Evolutionary conservation across 441 rosid species (phyloP).

Genomic region (Populus tomentosa): DNA sequence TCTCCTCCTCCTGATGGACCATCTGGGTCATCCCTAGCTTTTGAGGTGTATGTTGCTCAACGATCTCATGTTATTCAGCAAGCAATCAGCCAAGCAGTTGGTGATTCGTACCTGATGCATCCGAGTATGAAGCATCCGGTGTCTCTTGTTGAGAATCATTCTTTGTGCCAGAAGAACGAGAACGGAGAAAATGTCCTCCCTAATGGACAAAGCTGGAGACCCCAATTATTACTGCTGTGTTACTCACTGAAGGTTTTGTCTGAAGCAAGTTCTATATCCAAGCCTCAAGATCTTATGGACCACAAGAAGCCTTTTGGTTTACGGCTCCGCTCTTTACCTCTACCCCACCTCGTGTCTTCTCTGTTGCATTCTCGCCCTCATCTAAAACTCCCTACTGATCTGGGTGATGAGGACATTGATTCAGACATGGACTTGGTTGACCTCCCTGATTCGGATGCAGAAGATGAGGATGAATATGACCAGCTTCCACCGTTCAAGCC

Average conservation of each 20-base stretch:
- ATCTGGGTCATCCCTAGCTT: constrained; percentile 46
- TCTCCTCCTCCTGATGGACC: constrained; percentile 58
- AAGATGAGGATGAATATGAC: constrained; percentile 41
- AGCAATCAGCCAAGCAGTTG: constrained; percentile 56
- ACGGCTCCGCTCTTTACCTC: constrained; percentile 37
- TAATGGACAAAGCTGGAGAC: too few relatives aligned
- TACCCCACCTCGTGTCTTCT: constrained; percentile 54
- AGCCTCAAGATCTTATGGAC: constrained; percentile 33
- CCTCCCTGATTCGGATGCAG: constrained; percentile 27
- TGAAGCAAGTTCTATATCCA: constrained; percentile 38
- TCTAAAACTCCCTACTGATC: constrained; percentile 36
- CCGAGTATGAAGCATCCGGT: constrained; percentile 54
- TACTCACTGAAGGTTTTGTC: constrained; percentile 60
- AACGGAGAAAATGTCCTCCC: constrained; percentile 41
- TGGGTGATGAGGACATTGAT: constrained; percentile 38
- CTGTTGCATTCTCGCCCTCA: constrained; percentile 50
- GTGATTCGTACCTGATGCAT: constrained; percentile 46
- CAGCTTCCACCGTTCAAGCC: constrained; percentile 66
- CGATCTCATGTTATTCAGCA: constrained; percentile 53
- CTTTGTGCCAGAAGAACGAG: constrained; percentile 34
- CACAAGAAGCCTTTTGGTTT: constrained; percentile 40
- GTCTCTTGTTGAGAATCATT: constrained; percentile 65
- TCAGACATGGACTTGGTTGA: constrained; percentile 41
- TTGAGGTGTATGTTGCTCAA: constrained; percentile 53
- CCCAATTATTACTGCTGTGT: constrained; percentile 54